Percentiles rank a stretch among this genome's conserved stretches.
Conservation (phyloP, 257 asterid species). For the Nicotiana benthamiana region DNA sequence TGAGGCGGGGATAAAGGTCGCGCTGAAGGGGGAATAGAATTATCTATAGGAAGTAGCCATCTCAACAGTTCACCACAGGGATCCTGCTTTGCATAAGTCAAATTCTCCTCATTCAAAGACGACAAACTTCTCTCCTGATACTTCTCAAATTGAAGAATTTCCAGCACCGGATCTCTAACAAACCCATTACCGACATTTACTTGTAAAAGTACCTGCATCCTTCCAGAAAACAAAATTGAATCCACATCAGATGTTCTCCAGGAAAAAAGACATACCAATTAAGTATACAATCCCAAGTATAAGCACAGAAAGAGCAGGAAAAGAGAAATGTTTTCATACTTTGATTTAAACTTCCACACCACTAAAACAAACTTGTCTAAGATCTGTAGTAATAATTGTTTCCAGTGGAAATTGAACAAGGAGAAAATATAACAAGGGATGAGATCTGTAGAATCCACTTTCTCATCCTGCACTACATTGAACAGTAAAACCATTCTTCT, state of each 20-base stretch:
- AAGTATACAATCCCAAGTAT: neutral
- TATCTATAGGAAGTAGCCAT: slow-evolving; percentile 97
- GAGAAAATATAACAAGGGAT: neutral
- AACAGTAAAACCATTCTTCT: neutral
- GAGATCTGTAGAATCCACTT: neutral
- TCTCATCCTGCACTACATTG: slow-evolving; percentile 1
- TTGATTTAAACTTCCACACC: neutral
- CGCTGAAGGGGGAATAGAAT: slow-evolving; percentile 61
- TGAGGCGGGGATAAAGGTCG: slow-evolving; percentile 68
- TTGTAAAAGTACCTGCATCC: slow-evolving; percentile 99
- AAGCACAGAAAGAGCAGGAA: neutral
- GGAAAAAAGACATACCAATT: neutral
- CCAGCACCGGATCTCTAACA: slow-evolving; percentile 77
- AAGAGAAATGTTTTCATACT: neutral
- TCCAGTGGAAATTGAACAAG: neutral
- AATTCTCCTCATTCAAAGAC: slow-evolving; percentile 35
- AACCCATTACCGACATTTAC: slow-evolving; percentile 70
- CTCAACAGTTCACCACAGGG: slow-evolving; percentile 71
- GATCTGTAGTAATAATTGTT: neutral
- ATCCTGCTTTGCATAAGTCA: slow-evolving; percentile 40
- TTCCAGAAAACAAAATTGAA: slow-evolving; percentile 67
- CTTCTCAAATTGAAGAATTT: slow-evolving; percentile 90
- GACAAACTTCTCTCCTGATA: slow-evolving; percentile 45
- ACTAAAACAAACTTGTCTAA: neutral
- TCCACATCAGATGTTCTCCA: slow-evolving; percentile 38